Conservation (phyloP, 2,329 filamentous ascomycete genomes). For the Cordyceps cateniannulata region DNA sequence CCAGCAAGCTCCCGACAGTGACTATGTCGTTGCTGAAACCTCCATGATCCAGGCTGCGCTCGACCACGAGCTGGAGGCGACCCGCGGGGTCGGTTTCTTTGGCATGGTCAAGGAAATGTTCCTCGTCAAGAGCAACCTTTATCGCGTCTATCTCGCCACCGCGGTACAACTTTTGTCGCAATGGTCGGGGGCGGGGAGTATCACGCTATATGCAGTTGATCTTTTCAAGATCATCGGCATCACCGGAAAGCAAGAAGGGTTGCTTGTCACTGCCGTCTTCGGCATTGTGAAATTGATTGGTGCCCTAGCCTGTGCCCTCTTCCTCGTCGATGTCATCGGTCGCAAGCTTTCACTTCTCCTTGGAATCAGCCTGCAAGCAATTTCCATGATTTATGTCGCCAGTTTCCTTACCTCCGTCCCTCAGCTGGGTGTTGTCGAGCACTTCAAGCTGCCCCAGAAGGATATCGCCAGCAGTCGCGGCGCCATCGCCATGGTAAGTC, state of each 20-base stretch:
- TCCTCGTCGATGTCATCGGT: constrained; percentile 73
- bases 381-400: constrained; percentile 58
- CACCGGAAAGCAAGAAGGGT: constrained; percentile 58
- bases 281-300: constrained; percentile 67
- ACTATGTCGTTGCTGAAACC: constrained; percentile 57
- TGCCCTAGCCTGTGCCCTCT: constrained; percentile 63
- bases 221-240: constrained; percentile 68
- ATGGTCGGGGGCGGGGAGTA: constrained; percentile 66
- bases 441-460: constrained; percentile 37
- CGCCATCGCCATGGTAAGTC: constrained; percentile 57
- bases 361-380: constrained; percentile 53
- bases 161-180: constrained; percentile 67
- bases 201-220: constrained; percentile 70
- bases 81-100: constrained; percentile 55
- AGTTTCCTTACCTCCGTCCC: constrained; percentile 58
- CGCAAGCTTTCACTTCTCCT: constrained; percentile 60
- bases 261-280: constrained; percentile 70
- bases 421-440: constrained; percentile 42
- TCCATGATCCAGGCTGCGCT: constrained; percentile 58
- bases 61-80: constrained; percentile 66
- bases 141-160: constrained; percentile 62
- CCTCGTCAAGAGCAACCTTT: constrained; percentile 60
- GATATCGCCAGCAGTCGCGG: constrained; percentile 55
- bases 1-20: constrained; percentile 50
- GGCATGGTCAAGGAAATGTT: constrained; percentile 66